Evolutionary conservation across 495 filamentous ascomycete species (phyloP).

Genomic region (Xylaria intraflava): DNA sequence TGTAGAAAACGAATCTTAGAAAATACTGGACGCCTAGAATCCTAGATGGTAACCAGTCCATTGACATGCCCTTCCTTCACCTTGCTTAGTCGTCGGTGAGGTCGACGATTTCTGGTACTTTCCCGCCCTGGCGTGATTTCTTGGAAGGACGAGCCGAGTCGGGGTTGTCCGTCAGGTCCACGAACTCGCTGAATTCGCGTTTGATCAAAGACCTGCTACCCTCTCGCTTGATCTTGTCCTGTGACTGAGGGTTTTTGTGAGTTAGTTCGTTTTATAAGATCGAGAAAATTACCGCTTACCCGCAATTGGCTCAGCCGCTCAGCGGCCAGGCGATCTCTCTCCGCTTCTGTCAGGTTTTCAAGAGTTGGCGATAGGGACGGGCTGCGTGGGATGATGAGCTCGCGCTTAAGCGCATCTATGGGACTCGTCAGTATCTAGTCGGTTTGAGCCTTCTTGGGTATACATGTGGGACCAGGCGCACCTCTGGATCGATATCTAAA

Average conservation of each 20-base stretch:
- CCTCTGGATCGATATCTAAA: constrained; percentile 30
- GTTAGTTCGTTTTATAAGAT: background rate
- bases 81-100: constrained; percentile 10
- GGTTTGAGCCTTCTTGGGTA: background rate
- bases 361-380: constrained; percentile 17
- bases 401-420: constrained; percentile 23
- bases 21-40: background rate
- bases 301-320: constrained; percentile 18
- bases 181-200: constrained; percentile 13
- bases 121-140: background rate
- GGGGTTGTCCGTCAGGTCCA: constrained; percentile 8
- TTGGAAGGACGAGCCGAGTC: constrained; percentile 2
- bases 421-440: constrained; percentile 1
- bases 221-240: constrained; percentile 12
- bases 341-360: constrained; percentile 5
- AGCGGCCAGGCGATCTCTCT: constrained; percentile 15
- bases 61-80: background rate
- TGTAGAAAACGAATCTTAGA: background rate
- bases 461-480: constrained; percentile 1
- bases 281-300: background rate
- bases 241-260: background rate
- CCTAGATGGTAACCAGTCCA: background rate
- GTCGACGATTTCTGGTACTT: constrained; percentile 8
- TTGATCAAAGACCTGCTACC: background rate
- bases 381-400: constrained; percentile 27